Evolutionary conservation across 2,329 filamentous ascomycete genomes (phyloP).

Genomic region (Neoscytalidium dimidiatum): DNA sequence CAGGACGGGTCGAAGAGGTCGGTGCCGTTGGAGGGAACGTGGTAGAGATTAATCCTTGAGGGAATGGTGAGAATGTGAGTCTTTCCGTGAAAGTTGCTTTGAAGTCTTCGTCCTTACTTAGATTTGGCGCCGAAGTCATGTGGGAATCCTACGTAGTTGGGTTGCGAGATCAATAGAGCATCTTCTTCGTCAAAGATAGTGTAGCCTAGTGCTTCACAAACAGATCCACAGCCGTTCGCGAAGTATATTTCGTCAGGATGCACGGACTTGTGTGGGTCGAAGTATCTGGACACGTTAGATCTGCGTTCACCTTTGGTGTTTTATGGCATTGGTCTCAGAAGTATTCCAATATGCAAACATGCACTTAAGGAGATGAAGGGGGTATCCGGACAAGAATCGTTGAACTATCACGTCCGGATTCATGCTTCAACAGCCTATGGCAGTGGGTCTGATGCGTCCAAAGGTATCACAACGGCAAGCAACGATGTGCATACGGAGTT

Average conservation of each 20-base stretch:
- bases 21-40: slow-evolving; percentile 37
- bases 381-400: too few species aligned
- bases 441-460: too few species aligned
- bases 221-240: slow-evolving; percentile 44
- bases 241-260: slow-evolving; percentile 41
- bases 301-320: not conserved
- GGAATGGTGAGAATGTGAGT: not conserved
- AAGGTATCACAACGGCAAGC: too few species aligned
- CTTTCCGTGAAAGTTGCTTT: not conserved
- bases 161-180: slow-evolving; percentile 48
- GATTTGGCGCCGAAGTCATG: slow-evolving; percentile 51
- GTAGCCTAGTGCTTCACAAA: slow-evolving; percentile 47
- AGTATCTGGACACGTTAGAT: slow-evolving; percentile 27
- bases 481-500: too few species aligned
- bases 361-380: too few species aligned
- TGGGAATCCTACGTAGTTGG: slow-evolving; percentile 52
- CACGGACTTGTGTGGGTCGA: slow-evolving; percentile 39
- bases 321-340: too few species aligned
- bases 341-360: too few species aligned
- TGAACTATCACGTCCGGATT: too few species aligned
- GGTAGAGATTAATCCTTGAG: slow-evolving; percentile 39
- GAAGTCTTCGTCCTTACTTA: slow-evolving; percentile 17
- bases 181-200: slow-evolving; percentile 47
- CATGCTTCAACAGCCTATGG: too few species aligned
- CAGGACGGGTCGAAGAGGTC: slow-evolving; percentile 41